phyloP scores from a whole-genome alignment of 176 grass and related monocot genomes.

The Eleusine coracana region DNA sequence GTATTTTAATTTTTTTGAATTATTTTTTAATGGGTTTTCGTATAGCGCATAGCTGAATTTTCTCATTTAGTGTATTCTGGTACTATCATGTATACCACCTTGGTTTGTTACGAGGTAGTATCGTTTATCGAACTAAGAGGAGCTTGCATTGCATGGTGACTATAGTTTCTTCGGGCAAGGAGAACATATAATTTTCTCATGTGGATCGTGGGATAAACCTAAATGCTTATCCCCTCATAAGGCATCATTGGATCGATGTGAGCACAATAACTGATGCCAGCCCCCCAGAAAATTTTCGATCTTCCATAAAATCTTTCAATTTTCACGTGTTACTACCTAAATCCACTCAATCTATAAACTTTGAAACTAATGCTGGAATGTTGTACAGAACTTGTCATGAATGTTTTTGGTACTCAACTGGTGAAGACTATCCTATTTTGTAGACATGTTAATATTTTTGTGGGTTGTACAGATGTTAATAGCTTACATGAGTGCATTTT shows the following conservation, averaged over 20 bases:
- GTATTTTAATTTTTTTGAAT: neutral
- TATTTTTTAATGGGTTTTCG: neutral
- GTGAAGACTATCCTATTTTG: neutral
- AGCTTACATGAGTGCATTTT: conserved; percentile 25
- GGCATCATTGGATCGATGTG: neutral
- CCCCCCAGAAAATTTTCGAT: neutral
- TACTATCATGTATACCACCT: neutral
- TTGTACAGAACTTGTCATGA: neutral
- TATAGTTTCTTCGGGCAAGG: conserved; percentile 10
- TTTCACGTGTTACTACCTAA: conserved; percentile 10
- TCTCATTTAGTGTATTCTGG: neutral
- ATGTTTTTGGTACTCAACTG: neutral
- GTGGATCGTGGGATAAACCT: neutral
- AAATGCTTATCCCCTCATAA: neutral
- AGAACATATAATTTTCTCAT: neutral
- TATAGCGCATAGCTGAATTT: neutral
- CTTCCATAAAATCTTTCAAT: neutral
- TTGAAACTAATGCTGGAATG: neutral
- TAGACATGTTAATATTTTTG: neutral
- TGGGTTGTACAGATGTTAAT: conserved; percentile 6
- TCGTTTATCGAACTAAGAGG: neutral
- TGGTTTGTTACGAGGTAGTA: neutral
- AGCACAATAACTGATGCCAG: neutral
- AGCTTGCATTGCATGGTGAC: neutral
- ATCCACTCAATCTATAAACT: neutral